phyloP scores from a whole-genome alignment of 257 asterid species.

The Schizonepeta tenuifolia region DNA sequence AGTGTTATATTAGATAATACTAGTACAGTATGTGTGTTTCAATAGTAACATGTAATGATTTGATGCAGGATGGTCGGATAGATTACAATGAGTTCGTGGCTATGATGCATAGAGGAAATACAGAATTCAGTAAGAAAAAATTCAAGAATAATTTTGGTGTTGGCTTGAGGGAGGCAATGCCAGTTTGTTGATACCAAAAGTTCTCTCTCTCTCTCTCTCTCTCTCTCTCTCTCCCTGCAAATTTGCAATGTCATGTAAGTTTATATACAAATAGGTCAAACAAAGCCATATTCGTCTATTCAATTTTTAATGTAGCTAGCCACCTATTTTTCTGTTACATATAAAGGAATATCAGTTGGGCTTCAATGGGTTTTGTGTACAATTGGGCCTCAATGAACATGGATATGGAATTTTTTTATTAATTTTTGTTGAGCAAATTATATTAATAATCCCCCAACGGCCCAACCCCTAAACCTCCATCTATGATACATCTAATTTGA shows the following conservation, averaged over 20 bases:
- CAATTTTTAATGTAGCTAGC: neutral
- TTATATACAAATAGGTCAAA: neutral
- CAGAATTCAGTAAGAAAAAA: constrained; percentile 46
- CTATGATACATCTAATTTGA: too few relatives aligned
- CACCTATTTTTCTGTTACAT: neutral
- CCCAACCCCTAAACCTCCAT: too few relatives aligned
- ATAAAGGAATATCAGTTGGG: neutral
- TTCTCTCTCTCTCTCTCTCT: neutral
- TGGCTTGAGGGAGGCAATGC: constrained; percentile 46
- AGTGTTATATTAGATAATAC: neutral
- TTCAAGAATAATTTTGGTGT: constrained; percentile 35
- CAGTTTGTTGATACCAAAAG: constrained; percentile 35
- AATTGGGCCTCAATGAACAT: neutral
- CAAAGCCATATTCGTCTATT: neutral
- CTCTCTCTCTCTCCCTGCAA: neutral
- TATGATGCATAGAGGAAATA: constrained; percentile 48
- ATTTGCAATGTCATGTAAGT: neutral
- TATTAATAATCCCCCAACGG: too few relatives aligned
- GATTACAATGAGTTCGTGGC: constrained; percentile 52
- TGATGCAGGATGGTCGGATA: constrained; percentile 49
- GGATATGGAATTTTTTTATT: too few relatives aligned
- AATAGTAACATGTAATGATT: constrained; percentile 15
- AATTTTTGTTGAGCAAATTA: too few relatives aligned
- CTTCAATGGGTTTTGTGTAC: neutral
- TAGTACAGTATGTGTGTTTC: neutral